Percentiles rank a stretch among this genome's conserved stretches.
These are phyloP conservation scores for Colletotrichum scovillei DNA, from an alignment of 2,329 filamentous ascomycete genomes.

Conservation along the genomic window DNA sequence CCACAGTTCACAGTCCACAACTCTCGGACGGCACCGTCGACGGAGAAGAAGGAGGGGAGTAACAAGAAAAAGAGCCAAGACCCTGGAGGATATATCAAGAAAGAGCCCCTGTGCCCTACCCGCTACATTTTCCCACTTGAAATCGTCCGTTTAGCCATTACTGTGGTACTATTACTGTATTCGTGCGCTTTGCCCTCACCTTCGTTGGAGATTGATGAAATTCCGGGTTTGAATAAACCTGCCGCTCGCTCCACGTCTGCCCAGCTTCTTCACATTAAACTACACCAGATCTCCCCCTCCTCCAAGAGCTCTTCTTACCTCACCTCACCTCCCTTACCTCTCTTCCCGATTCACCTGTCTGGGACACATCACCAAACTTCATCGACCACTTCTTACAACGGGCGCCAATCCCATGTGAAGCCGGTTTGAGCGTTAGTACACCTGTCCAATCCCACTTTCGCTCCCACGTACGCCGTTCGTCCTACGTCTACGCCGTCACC, in stretches of 20 bases:
- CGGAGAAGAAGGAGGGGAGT: background rate
- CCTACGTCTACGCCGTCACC: constrained; percentile 19
- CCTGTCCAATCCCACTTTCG: constrained; percentile 19
- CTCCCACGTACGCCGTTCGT: constrained; percentile 12
- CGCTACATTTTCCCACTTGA: background rate
- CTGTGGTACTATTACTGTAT: background rate
- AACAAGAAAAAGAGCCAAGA: constrained; percentile 24
- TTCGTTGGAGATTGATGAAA: constrained; percentile 30
- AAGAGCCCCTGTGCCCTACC: constrained; percentile 26
- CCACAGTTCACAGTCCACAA: constrained; percentile 21
- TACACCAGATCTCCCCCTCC: background rate
- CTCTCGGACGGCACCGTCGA: constrained; percentile 20
- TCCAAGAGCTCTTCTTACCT: background rate
- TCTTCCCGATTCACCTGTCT: background rate
- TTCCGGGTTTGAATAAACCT: constrained; percentile 18
- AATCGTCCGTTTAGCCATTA: constrained; percentile 1
- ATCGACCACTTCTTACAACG: constrained; percentile 21
- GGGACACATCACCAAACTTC: background rate
- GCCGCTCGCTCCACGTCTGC: constrained; percentile 18
- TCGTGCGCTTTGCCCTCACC: constrained; percentile 6
- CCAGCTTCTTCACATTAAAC: constrained; percentile 4
- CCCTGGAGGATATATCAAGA: constrained; percentile 32
- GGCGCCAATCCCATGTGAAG: constrained; percentile 18
- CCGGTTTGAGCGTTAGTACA: constrained; percentile 20
- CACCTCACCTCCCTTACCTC: background rate